A percentile compares a stretch with the other conserved stretches of the same genome.
These are phyloP conservation scores for Leccinum pachyderme DNA, from an alignment of 1,284 basidiomycete species.

Conservation along the genomic window DNA sequence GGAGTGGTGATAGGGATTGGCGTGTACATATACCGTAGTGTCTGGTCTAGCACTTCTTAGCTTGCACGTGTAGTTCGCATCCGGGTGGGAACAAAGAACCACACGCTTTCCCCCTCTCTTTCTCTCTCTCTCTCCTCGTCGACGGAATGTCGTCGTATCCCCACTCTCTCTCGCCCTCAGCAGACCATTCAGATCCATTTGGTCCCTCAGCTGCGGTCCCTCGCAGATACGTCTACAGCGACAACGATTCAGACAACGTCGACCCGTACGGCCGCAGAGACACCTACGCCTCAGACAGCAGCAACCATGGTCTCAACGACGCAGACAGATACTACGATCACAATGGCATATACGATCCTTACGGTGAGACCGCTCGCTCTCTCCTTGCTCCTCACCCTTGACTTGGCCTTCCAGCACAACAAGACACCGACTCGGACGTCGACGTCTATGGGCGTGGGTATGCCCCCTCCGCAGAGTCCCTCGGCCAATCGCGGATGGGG, in stretches of 20 bases:
- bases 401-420: slow-evolving; percentile 44
- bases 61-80: slow-evolving; percentile 16
- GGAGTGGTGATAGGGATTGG: slow-evolving; percentile 38
- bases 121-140: slow-evolving; percentile 5
- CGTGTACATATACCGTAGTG: slow-evolving; percentile 32
- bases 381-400: slow-evolving; percentile 5
- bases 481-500: slow-evolving; percentile 57
- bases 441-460: slow-evolving; percentile 70
- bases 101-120: slow-evolving; percentile 6
- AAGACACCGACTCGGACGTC: slow-evolving; percentile 74
- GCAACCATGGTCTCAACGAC: slow-evolving; percentile 55
- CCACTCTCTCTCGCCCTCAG: slow-evolving; percentile 31
- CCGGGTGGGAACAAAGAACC: neutral
- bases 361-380: slow-evolving; percentile 42
- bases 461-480: slow-evolving; percentile 68
- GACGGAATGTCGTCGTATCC: slow-evolving; percentile 29
- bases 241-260: slow-evolving; percentile 72
- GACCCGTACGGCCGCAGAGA: slow-evolving; percentile 59
- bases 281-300: slow-evolving; percentile 69
- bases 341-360: slow-evolving; percentile 60
- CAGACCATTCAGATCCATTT: slow-evolving; percentile 54
- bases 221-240: slow-evolving; percentile 70
- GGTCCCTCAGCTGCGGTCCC: slow-evolving; percentile 40
- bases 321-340: slow-evolving; percentile 62
- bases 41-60: slow-evolving; percentile 2